Percentiles rank a stretch among this genome's conserved stretches.
phyloP scores from a whole-genome alignment of 805 yeast species.

The Monosporozyma unispora region DNA sequence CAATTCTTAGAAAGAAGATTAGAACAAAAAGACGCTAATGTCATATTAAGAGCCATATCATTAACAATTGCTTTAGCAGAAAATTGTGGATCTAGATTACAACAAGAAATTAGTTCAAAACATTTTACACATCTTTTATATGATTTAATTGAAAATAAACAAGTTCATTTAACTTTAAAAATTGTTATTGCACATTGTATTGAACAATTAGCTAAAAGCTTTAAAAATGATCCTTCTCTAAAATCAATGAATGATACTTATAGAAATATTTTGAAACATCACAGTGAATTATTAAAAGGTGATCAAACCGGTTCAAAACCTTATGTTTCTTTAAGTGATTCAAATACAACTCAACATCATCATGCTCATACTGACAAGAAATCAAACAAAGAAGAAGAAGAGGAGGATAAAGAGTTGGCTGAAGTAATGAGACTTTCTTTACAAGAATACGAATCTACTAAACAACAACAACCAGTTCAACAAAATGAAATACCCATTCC shows the following conservation, averaged over 20 bases:
- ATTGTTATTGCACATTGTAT: conserved; percentile 56
- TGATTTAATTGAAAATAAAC: conserved; percentile 42
- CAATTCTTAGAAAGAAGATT: conserved; percentile 40
- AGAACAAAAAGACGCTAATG: conserved; percentile 50
- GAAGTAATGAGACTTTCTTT: conserved; percentile 68
- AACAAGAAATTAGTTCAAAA: conserved; percentile 52
- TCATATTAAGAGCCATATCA: conserved; percentile 49
- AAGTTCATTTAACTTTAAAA: conserved; percentile 62
- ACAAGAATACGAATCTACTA: conserved; percentile 40
- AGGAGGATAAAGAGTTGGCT: conserved; percentile 75
- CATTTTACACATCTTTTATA: conserved; percentile 41
- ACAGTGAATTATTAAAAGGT: conserved; percentile 29
- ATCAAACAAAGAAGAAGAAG: conserved; percentile 42
- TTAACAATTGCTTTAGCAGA: conserved; percentile 56
- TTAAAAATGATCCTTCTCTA: conserved; percentile 68
- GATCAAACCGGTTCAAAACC: conserved; percentile 7
- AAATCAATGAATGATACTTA: conserved; percentile 58
- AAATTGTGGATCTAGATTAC: conserved; percentile 66
- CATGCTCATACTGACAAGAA: conserved; percentile 28
- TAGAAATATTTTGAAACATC: conserved; percentile 36
- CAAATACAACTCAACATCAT: no score
- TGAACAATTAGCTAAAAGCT: conserved; percentile 54
- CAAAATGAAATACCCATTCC: conserved; percentile 7
- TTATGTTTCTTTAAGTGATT: neutral
- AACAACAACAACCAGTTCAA: conserved; percentile 19